Percentiles rank a stretch among this genome's conserved stretches.
These are phyloP conservation scores for Tetracladium marchalianum DNA, from an alignment of 495 filamentous ascomycete genomes.

Conservation along the genomic window DNA sequence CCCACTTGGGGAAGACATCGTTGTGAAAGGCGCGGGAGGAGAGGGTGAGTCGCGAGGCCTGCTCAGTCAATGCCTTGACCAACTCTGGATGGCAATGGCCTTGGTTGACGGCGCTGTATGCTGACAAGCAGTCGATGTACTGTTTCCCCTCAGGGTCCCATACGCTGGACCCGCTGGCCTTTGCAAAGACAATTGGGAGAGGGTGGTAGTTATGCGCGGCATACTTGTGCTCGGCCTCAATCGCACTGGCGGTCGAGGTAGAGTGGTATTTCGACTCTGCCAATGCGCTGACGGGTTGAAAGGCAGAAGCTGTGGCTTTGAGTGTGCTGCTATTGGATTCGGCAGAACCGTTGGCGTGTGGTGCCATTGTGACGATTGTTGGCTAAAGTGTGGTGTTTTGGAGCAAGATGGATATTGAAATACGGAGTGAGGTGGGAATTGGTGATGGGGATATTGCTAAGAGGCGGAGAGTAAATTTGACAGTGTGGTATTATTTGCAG, in stretches of 20 bases:
- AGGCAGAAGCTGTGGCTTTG: conserved; percentile 39
- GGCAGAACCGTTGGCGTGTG: conserved; percentile 36
- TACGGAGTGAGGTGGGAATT: no score
- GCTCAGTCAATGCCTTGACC: conserved; percentile 78
- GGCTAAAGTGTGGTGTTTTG: neutral
- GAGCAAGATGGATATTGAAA: neutral
- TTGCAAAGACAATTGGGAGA: conserved; percentile 82
- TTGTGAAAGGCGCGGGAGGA: conserved; percentile 98
- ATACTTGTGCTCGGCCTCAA: conserved; percentile 68
- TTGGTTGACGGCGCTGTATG: conserved; percentile 97
- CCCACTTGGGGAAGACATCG: conserved; percentile 96
- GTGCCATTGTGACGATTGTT: conserved; percentile 37
- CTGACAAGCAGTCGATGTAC: conserved; percentile 96
- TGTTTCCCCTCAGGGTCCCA: conserved; percentile 97
- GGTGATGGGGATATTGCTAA: neutral
- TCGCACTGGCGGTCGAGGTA: conserved; percentile 66
- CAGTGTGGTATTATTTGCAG: conserved; percentile 1
- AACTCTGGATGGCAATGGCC: conserved; percentile 97
- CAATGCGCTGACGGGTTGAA: conserved; percentile 36
- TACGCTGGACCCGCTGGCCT: conserved; percentile 72
- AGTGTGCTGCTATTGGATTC: conserved; percentile 20
- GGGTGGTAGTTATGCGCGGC: conserved; percentile 99
- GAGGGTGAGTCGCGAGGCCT: conserved; percentile 82
- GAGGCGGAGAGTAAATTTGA: neutral
- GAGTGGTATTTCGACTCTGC: conserved; percentile 60